These are phyloP conservation scores for Atalantia buxifolia DNA, from an alignment of 345 rosid species.

Conservation along the genomic window DNA sequence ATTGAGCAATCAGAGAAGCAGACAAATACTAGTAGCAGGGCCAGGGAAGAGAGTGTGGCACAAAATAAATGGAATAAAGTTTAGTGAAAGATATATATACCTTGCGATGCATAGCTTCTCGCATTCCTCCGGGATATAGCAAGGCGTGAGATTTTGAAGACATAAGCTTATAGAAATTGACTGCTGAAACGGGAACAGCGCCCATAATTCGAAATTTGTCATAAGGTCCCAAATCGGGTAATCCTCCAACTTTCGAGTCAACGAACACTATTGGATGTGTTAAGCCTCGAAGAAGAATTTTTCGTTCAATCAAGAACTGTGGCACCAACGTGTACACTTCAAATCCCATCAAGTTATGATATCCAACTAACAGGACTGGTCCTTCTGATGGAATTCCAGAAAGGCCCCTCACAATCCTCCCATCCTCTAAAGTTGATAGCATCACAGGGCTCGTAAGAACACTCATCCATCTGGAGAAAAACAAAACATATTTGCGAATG, in stretches of 20 bases:
- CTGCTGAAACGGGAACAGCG: slow-evolving; percentile 59
- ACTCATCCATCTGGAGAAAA: not conserved
- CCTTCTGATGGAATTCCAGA: slow-evolving; percentile 54
- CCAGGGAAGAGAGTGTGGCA: too few relatives aligned
- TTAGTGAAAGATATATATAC: slow-evolving; percentile 17
- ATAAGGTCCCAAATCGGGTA: slow-evolving; percentile 9
- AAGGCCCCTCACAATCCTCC: slow-evolving; percentile 48
- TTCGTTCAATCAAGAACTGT: slow-evolving; percentile 31
- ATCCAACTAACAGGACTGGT: slow-evolving; percentile 51
- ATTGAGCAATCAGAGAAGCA: too few relatives aligned
- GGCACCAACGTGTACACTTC: slow-evolving; percentile 31
- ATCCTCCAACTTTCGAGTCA: slow-evolving; percentile 6
- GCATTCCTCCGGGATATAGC: slow-evolving; percentile 72
- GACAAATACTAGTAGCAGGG: too few relatives aligned
- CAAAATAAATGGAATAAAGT: not conserved
- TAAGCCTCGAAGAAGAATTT: slow-evolving; percentile 41
- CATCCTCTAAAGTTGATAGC: slow-evolving; percentile 50
- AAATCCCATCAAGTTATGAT: slow-evolving; percentile 50
- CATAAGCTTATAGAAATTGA: slow-evolving; percentile 56
- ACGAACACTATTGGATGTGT: slow-evolving; percentile 45
- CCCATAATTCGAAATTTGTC: slow-evolving; percentile 57
- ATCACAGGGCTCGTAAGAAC: slow-evolving; percentile 27
- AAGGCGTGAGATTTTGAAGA: slow-evolving; percentile 60
- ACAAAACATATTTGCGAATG: not conserved
- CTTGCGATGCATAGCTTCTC: slow-evolving; percentile 74